Conservation (phyloP, 331 rosid genomes). For the Saraca asoca region DNA sequence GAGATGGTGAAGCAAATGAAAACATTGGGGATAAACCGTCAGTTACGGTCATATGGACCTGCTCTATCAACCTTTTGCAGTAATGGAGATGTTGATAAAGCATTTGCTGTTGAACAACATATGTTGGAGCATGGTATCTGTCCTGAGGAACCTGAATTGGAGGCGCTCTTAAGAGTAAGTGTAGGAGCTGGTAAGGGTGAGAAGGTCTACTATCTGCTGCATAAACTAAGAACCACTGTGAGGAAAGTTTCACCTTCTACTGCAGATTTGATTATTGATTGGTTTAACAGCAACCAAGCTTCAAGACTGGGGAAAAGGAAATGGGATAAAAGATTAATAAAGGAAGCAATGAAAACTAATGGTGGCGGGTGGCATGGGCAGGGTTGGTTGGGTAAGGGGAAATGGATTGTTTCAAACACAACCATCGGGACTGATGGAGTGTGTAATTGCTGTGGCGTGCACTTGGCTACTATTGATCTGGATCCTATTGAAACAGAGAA, state of each 20-base stretch:
- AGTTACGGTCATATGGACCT: slow-evolving; percentile 83
- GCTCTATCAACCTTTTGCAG: slow-evolving; percentile 70
- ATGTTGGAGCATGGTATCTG: slow-evolving; percentile 80
- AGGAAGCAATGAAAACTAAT: slow-evolving; percentile 63
- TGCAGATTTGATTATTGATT: slow-evolving; percentile 59
- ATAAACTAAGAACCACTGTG: slow-evolving; percentile 64
- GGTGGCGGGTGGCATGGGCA: slow-evolving; percentile 99
- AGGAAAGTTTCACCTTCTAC: slow-evolving; percentile 66
- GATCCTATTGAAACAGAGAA: slow-evolving; percentile 86
- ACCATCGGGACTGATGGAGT: slow-evolving; percentile 75
- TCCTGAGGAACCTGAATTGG: slow-evolving; percentile 92
- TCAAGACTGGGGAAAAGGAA: slow-evolving; percentile 73
- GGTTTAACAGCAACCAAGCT: slow-evolving; percentile 76
- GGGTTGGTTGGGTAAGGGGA: slow-evolving; percentile 94
- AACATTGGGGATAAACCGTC: slow-evolving; percentile 67
- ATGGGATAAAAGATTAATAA: slow-evolving; percentile 57
- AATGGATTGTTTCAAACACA: slow-evolving; percentile 61
- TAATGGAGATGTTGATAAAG: slow-evolving; percentile 69
- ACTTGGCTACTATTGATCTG: slow-evolving; percentile 78
- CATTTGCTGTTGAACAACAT: slow-evolving; percentile 80
- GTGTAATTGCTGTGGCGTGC: slow-evolving; percentile 75
- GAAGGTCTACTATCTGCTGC: slow-evolving; percentile 81
- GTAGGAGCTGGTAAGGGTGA: slow-evolving; percentile 55
- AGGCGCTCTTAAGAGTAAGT: slow-evolving; percentile 68
- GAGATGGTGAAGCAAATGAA: slow-evolving; percentile 89